Evolutionary conservation across 306 rosid genomes (phyloP).

Genomic region (Gynostemma pentaphyllum): DNA sequence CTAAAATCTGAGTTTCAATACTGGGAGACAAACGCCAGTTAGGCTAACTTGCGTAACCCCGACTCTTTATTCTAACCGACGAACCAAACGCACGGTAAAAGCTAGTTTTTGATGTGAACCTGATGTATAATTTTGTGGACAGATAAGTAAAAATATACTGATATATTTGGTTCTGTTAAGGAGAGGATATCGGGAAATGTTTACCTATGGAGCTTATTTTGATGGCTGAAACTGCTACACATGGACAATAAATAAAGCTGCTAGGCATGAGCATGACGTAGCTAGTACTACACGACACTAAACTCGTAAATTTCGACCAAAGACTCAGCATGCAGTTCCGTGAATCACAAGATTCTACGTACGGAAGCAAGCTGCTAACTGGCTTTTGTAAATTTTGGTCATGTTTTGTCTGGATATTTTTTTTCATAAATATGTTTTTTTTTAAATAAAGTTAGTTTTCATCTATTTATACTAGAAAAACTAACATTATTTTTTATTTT

Average conservation of each 20-base stretch:
- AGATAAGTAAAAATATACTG: too few relatives aligned
- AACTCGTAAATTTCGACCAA: constrained; percentile 71
- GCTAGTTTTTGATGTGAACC: too few relatives aligned
- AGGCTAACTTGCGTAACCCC: too few relatives aligned
- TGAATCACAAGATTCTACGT: constrained; percentile 37
- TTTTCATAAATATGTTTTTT: background rate
- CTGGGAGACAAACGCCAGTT: too few relatives aligned
- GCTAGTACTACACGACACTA: constrained; percentile 42
- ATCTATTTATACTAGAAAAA: too few relatives aligned
- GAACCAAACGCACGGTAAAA: too few relatives aligned
- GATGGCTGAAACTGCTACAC: background rate
- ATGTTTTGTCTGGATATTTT: too few relatives aligned
- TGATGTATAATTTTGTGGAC: background rate
- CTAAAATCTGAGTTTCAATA: too few relatives aligned
- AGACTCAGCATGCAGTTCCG: constrained; percentile 59
- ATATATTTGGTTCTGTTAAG: background rate
- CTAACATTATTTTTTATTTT: too few relatives aligned
- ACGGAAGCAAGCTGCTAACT: constrained; percentile 17
- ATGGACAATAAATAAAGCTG: background rate
- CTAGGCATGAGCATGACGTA: constrained; percentile 36
- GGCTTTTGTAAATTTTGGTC: too few relatives aligned
- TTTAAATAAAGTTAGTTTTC: too few relatives aligned
- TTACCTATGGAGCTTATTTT: background rate
- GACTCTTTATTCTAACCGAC: too few relatives aligned
- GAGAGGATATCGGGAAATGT: background rate